Evolutionary conservation across 768 basidiomycete species (phyloP), one percentile per base, ranked within the genome.

Genomic region (Phaeolepiota aurea): DNA sequence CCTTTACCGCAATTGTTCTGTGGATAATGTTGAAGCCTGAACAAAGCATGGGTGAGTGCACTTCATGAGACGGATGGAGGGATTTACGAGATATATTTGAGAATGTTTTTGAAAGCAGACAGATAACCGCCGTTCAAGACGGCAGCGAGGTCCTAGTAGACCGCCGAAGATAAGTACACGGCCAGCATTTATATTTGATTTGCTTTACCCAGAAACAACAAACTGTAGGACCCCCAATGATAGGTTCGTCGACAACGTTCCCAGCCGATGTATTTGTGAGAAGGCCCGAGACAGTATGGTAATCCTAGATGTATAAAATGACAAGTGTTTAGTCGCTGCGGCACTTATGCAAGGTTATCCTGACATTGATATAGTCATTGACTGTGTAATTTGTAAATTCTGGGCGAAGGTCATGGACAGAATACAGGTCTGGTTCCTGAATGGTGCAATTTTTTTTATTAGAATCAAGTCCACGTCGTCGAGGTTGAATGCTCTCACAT

Each of bases 401-500:
- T 1, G 69, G 64, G 20, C 73, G 60, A 43, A 68, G 45, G 1
- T 55, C 53, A 43, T 76, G 74, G 3, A 30, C 36, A 0, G 64
- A 57, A 50, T 76, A 83, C 39, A 82, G 62, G 58, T 84, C 81
- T 30, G 81, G 81, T 54, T 76, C 74, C 72, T 73, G 44, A 16
- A 40, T 40, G 38, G 30, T 44, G 37, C 16, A 21, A 18, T 19
- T 13, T 20, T 3, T 11, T 20, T 16, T 18, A 16, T 36, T 4
- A 21, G 38, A 4, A 11, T 16, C 28, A 28, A 14, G 20, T 31
- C 30, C 28, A 3, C n/a, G 11, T 47, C 59, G 2, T 44, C 10
- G 28, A 12, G 11, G 5, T 25, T 28, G 22, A 12, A 14, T n/a
- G n/a, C n/a, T n/a, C n/a, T n/a, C n/a, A 71, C 72, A 52, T 77